phyloP scores from a whole-genome alignment of 2,329 filamentous ascomycete species.

The Decorospora gaudefroyi region DNA sequence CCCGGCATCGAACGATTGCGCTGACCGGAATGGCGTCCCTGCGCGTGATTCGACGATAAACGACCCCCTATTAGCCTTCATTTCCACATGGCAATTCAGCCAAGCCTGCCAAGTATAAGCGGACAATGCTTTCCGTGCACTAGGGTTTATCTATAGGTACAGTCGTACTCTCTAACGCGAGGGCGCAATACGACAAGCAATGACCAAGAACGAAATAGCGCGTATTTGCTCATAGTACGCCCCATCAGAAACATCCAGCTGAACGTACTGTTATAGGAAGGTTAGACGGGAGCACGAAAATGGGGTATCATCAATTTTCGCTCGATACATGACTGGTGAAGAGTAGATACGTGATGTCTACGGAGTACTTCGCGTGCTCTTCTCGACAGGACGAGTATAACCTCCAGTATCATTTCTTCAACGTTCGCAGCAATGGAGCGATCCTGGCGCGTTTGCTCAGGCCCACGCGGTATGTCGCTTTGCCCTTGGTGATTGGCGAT shows the following conservation, averaged over 20 bases:
- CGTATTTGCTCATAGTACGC: too few relatives aligned
- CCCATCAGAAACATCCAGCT: too few relatives aligned
- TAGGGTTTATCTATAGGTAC: too few relatives aligned
- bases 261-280: too few relatives aligned
- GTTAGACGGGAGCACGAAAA: too few relatives aligned
- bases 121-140: conserved; percentile 5
- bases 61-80: conserved; percentile 6
- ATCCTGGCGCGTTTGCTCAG: conserved; percentile 56
- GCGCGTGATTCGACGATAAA: conserved; percentile 6
- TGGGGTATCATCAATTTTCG: too few relatives aligned
- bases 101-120: conserved; percentile 3
- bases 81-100: too few relatives aligned
- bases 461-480: conserved; percentile 54
- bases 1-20: background rate
- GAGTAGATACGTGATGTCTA: background rate
- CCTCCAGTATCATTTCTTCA: conserved; percentile 48
- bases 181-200: conserved; percentile 2
- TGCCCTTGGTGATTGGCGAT: conserved; percentile 43
- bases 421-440: conserved; percentile 53
- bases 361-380: too few relatives aligned
- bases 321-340: too few relatives aligned
- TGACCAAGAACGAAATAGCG: too few relatives aligned
- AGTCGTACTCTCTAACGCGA: too few relatives aligned
- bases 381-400: background rate
- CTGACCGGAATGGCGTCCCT: background rate